These are phyloP conservation scores for Zoysia japonica DNA, from an alignment of 176 grass and related monocot species.

Conservation along the genomic window DNA sequence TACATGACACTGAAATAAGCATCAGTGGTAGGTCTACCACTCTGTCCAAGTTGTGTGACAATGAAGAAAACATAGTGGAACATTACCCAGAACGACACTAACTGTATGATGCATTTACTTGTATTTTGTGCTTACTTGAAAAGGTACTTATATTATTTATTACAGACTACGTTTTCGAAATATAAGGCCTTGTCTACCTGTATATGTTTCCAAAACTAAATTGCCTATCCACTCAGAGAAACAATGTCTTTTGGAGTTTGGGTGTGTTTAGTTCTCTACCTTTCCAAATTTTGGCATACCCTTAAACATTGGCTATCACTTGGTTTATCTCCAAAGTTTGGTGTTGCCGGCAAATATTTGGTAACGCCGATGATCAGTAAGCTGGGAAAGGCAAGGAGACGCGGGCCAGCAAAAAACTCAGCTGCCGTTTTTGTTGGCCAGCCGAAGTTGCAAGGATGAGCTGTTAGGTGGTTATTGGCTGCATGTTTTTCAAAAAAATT, in stretches of 20 bases:
- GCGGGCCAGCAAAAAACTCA: no score
- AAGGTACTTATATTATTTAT: background rate
- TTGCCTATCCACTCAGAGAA: background rate
- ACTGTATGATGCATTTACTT: background rate
- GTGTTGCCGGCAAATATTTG: no score
- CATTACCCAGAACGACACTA: background rate
- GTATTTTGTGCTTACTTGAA: background rate
- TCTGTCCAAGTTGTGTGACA: background rate
- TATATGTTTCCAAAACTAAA: background rate
- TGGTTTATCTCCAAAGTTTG: no score
- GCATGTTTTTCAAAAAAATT: no score
- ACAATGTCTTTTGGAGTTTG: background rate
- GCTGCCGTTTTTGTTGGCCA: no score
- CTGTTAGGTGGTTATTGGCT: no score
- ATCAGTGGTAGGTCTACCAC: background rate
- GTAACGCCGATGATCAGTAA: no score
- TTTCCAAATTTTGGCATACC: no score
- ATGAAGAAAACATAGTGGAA: slow-evolving; percentile 11
- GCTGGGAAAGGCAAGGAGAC: no score
- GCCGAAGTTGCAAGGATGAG: no score
- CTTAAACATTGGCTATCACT: no score
- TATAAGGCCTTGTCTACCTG: background rate
- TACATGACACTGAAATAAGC: background rate
- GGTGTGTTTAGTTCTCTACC: no score
- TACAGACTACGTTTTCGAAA: background rate